Evolutionary conservation across 805 yeast species (phyloP).

Genomic region (Kuraishia hungarica): DNA sequence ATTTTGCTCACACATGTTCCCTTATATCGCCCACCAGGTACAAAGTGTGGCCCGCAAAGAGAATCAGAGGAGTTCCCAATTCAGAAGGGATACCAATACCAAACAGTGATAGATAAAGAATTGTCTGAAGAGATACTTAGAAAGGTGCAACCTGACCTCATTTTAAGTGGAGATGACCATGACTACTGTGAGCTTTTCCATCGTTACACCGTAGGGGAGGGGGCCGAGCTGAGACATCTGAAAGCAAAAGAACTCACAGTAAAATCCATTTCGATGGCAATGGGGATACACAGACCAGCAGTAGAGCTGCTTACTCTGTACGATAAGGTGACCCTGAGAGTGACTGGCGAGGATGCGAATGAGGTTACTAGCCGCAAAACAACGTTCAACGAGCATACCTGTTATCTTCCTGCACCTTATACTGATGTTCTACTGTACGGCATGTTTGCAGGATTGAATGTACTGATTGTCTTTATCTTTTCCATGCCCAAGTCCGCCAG

Average conservation of each 20-base stretch:
- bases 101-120: constrained; percentile 65
- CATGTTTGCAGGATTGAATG: constrained; percentile 22
- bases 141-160: constrained; percentile 53
- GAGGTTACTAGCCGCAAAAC: constrained; percentile 31
- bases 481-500: not conserved
- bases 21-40: constrained; percentile 51
- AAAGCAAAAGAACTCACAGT: constrained; percentile 59
- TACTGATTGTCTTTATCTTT: not conserved
- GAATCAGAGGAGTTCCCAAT: constrained; percentile 69
- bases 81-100: constrained; percentile 75
- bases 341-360: constrained; percentile 21
- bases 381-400: constrained; percentile 28
- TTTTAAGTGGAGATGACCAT: constrained; percentile 93
- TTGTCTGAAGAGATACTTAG: constrained; percentile 49
- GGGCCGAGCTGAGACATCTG: constrained; percentile 1
- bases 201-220: constrained; percentile 10
- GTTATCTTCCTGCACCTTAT: constrained; percentile 40
- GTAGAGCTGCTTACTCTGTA: constrained; percentile 25
- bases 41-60: constrained; percentile 63
- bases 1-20: constrained; percentile 85
- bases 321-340: constrained; percentile 5
- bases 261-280: constrained; percentile 85
- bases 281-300: constrained; percentile 44
- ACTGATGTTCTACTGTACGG: constrained; percentile 29
- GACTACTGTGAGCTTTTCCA: constrained; percentile 84